Evolutionary conservation across 192 early-diverging fungal genomes (phyloP).

Genomic region (Coemansia sp.): DNA sequence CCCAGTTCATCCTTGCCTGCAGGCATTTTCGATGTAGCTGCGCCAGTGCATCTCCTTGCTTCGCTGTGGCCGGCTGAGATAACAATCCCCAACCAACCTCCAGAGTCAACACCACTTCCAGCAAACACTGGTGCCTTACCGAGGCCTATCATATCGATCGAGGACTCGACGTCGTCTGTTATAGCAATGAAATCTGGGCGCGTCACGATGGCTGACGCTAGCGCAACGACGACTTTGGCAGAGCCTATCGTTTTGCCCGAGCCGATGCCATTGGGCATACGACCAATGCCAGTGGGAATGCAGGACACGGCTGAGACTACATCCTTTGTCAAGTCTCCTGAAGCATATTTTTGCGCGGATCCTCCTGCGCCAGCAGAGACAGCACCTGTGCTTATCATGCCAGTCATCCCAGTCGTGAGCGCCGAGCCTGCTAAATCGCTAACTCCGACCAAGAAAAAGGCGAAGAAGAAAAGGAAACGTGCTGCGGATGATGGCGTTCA

Average conservation of each 20-base stretch:
- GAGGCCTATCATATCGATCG: neutral
- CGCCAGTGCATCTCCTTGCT: neutral
- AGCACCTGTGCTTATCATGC: neutral
- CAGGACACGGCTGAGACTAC: neutral
- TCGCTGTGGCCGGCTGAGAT: neutral
- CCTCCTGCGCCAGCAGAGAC: neutral
- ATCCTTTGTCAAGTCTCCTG: neutral
- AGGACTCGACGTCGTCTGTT: neutral
- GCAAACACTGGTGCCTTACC: neutral
- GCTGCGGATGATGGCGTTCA: neutral
- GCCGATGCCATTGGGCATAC: neutral
- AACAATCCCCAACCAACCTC: neutral
- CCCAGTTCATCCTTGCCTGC: no score
- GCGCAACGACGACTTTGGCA: neutral
- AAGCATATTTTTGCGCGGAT: neutral
- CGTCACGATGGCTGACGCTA: no score
- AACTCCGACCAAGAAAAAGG: neutral
- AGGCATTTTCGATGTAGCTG: neutral
- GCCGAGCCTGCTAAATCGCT: neutral
- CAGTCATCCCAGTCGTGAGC: neutral
- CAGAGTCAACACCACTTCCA: neutral
- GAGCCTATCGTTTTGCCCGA: neutral
- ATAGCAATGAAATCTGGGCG: neutral
- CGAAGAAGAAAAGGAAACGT: neutral
- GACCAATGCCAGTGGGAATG: neutral